A percentile compares a stretch with the other conserved stretches of the same genome.
Evolutionary conservation across 148 eudicot species (phyloP).

Genomic region (Polygonum aviculare): DNA sequence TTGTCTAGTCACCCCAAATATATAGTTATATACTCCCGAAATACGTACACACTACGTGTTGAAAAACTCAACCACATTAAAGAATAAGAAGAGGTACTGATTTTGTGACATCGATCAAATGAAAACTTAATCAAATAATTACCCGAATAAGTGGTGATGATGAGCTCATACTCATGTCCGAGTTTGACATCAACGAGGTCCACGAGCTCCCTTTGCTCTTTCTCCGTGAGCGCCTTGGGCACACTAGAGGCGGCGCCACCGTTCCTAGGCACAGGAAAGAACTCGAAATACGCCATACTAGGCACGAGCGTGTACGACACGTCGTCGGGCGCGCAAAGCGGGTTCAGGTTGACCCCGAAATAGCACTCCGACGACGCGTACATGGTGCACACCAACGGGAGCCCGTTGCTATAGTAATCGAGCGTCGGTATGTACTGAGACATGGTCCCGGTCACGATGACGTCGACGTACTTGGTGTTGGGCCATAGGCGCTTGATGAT

Average conservation of each 20-base stretch:
- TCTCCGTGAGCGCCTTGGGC: slow-evolving; percentile 52
- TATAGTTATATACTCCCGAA: no score
- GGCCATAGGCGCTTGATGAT: slow-evolving; percentile 69
- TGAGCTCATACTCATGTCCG: slow-evolving; percentile 73
- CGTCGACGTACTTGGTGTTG: slow-evolving; percentile 68
- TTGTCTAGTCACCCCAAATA: no score
- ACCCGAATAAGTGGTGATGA: slow-evolving; percentile 81
- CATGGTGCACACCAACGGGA: slow-evolving; percentile 71
- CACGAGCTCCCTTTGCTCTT: slow-evolving; percentile 51
- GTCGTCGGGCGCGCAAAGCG: slow-evolving; percentile 61
- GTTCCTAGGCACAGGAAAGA: slow-evolving; percentile 51
- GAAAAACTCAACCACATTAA: no score
- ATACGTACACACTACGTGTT: no score
- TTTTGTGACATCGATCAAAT: no score
- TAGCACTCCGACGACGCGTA: slow-evolving; percentile 78
- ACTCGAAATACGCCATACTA: slow-evolving; percentile 67
- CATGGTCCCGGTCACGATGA: slow-evolving; percentile 81
- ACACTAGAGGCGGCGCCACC: slow-evolving; percentile 32
- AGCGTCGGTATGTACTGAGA: slow-evolving; percentile 67
- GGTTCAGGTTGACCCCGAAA: slow-evolving; percentile 73
- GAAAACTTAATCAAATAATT: neutral
- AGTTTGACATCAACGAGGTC: slow-evolving; percentile 66
- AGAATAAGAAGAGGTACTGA: no score
- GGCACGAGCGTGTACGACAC: slow-evolving; percentile 70
- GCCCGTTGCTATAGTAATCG: slow-evolving; percentile 57